Evolutionary conservation across 257 asterid species (phyloP).

Genomic region (Solanum rostratum): DNA sequence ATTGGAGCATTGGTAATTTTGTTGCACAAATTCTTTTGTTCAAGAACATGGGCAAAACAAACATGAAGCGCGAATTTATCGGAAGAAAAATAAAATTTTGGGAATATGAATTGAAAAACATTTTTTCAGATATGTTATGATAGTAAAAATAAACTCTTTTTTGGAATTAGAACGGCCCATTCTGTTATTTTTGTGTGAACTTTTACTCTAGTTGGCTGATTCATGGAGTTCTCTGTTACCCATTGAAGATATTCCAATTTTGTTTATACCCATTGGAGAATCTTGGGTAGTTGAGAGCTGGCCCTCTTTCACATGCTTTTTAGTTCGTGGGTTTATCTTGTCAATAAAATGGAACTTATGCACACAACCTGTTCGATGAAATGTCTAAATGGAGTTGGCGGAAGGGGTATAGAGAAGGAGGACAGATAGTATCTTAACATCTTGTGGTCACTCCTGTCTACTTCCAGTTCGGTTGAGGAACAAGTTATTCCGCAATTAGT

Average conservation of each 20-base stretch:
- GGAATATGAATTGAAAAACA: background rate
- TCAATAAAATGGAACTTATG: background rate
- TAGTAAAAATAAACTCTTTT: background rate
- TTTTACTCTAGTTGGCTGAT: background rate
- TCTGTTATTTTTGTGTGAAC: background rate
- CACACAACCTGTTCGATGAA: conserved; percentile 24
- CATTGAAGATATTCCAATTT: background rate
- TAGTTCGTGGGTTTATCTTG: background rate
- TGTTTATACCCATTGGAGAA: background rate
- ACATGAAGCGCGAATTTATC: background rate
- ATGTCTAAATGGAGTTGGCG: conserved; percentile 1
- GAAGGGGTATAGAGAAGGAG: background rate
- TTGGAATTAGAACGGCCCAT: background rate
- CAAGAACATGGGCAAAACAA: background rate
- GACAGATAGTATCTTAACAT: background rate
- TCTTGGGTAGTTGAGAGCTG: background rate
- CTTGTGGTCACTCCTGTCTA: background rate
- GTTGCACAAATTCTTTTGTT: background rate
- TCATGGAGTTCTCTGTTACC: background rate
- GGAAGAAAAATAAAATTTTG: background rate
- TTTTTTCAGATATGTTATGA: background rate
- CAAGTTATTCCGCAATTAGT: too few relatives aligned
- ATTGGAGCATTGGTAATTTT: too few relatives aligned
- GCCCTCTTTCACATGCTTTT: background rate
- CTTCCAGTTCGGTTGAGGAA: too few relatives aligned